These are phyloP conservation scores for Amaranthus tricolor DNA, from an alignment of 179 eudicot species.

Conservation along the genomic window DNA sequence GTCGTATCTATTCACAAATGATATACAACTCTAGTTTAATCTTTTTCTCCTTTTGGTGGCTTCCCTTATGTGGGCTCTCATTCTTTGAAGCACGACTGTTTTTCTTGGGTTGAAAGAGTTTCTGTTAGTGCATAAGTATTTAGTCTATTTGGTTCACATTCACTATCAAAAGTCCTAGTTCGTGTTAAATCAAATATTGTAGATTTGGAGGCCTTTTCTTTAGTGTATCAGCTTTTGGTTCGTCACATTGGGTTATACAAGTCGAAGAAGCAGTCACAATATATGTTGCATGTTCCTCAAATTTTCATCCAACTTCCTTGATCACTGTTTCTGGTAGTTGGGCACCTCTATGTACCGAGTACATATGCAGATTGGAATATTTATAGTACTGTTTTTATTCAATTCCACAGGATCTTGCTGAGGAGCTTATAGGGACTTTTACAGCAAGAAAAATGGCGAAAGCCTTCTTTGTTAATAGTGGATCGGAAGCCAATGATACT, in stretches of 20 bases:
- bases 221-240: too few species aligned
- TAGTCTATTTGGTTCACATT: too few species aligned
- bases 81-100: neutral
- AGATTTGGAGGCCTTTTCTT: too few species aligned
- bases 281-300: neutral
- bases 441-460: slow-evolving; percentile 80
- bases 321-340: neutral
- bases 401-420: slow-evolving; percentile 75
- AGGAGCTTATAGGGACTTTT: slow-evolving; percentile 63
- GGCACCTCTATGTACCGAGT: neutral
- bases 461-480: slow-evolving; percentile 91
- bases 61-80: neutral
- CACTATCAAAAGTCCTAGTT: too few species aligned
- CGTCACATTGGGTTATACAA: neutral
- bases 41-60: neutral
- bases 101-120: too few species aligned
- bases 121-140: too few species aligned
- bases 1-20: neutral
- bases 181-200: too few species aligned
- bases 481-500: slow-evolving; percentile 96
- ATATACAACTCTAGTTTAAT: neutral
- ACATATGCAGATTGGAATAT: neutral
- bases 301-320: slow-evolving; percentile 6
- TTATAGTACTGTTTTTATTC: slow-evolving; percentile 6
- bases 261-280: neutral